These are phyloP conservation scores for Apium graveolens DNA, from an alignment of 129 eudicot genomes.

Conservation along the genomic window DNA sequence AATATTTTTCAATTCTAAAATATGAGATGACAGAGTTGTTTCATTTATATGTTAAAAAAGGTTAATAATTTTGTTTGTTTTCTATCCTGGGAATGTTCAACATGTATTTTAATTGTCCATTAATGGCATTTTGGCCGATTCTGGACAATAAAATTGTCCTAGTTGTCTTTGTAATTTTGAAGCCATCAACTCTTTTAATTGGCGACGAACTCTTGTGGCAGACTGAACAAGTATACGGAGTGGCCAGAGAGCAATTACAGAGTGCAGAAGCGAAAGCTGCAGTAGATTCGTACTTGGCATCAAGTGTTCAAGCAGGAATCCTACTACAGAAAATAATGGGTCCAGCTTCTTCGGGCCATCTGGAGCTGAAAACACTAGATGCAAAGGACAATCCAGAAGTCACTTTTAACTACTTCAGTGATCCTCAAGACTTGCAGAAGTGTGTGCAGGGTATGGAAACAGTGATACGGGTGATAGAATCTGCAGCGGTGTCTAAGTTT, in stretches of 20 bases:
- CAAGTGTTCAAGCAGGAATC: slow-evolving; percentile 38
- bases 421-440: slow-evolving; percentile 55
- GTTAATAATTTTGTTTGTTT: too few species aligned
- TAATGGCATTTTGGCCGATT: too few species aligned
- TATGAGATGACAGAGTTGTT: too few species aligned
- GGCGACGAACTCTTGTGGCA: background rate
- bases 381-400: slow-evolving; percentile 64
- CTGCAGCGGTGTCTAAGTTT: slow-evolving; percentile 34
- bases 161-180: too few species aligned
- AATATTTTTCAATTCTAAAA: too few species aligned
- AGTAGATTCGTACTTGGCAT: background rate
- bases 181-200: too few species aligned
- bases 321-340: slow-evolving; percentile 63
- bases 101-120: too few species aligned
- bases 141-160: too few species aligned
- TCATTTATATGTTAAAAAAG: too few species aligned
- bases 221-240: background rate
- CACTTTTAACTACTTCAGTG: slow-evolving; percentile 68
- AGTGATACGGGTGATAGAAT: slow-evolving; percentile 45
- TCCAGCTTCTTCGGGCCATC: slow-evolving; percentile 49
- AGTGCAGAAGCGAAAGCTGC: background rate
- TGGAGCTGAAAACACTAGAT: slow-evolving; percentile 37
- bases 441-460: slow-evolving; percentile 72
- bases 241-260: background rate
- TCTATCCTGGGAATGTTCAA: too few species aligned